Evolutionary conservation across 257 asterid species (phyloP).

Genomic region (Ligustrum vulgare): DNA sequence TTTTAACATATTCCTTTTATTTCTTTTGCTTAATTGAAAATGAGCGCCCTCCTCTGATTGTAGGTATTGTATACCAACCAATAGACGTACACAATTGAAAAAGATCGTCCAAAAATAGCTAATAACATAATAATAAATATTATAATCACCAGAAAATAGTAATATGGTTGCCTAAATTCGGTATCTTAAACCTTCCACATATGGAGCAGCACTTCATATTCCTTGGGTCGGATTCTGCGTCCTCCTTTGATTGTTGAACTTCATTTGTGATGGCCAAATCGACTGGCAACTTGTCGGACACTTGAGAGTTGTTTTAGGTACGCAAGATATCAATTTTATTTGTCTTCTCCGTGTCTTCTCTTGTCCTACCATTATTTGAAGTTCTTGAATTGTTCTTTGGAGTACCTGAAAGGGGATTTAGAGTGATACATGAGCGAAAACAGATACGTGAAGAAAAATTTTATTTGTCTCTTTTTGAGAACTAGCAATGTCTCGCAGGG

Average conservation of each 20-base stretch:
- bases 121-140: conserved; percentile 42
- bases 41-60: conserved; percentile 18
- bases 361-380: no score
- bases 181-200: conserved; percentile 23
- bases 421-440: no score
- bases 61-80: conserved; percentile 56
- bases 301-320: neutral
- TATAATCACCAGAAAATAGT: conserved; percentile 36
- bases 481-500: no score
- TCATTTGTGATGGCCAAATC: neutral
- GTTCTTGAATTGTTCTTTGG: no score
- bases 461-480: no score
- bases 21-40: conserved; percentile 15
- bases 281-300: neutral
- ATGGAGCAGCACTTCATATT: neutral
- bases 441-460: no score
- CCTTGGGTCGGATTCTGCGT: neutral
- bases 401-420: no score
- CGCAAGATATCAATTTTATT: no score
- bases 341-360: no score
- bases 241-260: neutral
- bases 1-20: neutral
- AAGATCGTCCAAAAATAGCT: conserved; percentile 47
- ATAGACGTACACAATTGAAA: conserved; percentile 57
- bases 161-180: conserved; percentile 28